These are phyloP conservation scores for Strobilomyces echinocephalus DNA, from an alignment of 768 basidiomycete species.

Conservation along the genomic window DNA sequence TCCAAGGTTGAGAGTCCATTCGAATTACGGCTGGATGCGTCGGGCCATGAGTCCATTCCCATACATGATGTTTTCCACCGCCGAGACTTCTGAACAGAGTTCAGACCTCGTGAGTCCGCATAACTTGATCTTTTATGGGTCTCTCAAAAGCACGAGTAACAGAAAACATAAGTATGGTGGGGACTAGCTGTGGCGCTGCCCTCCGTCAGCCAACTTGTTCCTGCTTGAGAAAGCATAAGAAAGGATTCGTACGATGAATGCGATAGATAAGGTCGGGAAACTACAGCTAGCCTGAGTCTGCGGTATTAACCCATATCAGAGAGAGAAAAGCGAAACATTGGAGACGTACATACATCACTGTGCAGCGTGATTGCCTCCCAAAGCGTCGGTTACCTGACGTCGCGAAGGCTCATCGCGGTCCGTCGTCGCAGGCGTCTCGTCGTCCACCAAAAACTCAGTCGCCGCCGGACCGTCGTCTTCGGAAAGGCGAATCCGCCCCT, in stretches of 20 bases:
- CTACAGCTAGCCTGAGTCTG: neutral
- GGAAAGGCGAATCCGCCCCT: constrained; percentile 62
- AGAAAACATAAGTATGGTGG: neutral
- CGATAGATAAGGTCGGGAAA: neutral
- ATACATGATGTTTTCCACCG: neutral
- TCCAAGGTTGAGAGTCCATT: neutral
- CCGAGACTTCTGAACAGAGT: neutral
- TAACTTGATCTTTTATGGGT: neutral
- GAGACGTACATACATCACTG: neutral
- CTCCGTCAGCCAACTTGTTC: neutral
- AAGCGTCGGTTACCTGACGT: constrained; percentile 6
- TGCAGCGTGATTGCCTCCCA: neutral
- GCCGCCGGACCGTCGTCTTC: constrained; percentile 70
- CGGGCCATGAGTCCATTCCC: neutral
- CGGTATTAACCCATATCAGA: neutral
- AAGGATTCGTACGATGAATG: constrained; percentile 2
- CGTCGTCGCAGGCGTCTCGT: constrained; percentile 42
- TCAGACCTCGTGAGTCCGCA: neutral
- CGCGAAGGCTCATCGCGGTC: constrained; percentile 24
- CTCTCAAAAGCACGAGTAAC: neutral
- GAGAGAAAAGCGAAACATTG: neutral
- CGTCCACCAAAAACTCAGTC: constrained; percentile 58
- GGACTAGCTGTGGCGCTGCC: neutral
- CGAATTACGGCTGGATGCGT: neutral
- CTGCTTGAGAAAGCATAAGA: neutral